phyloP scores from a whole-genome alignment of 2,329 filamentous ascomycete species.

The Aschersonia sp. region DNA sequence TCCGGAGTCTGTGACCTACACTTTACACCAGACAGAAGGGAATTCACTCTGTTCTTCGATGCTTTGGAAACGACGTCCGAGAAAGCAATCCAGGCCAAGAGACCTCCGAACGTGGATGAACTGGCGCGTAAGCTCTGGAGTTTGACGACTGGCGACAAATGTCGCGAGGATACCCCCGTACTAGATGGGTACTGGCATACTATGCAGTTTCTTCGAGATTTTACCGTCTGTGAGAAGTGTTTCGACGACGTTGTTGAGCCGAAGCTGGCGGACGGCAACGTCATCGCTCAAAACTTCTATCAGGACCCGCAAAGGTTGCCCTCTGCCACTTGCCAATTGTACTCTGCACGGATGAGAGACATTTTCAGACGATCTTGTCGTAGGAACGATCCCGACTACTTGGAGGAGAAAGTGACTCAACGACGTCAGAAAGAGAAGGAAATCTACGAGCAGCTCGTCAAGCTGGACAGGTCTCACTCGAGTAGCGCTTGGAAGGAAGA shows the following conservation, averaged over 20 bases:
- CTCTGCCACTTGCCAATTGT: constrained; percentile 58
- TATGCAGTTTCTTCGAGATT: constrained; percentile 58
- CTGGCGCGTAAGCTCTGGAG: constrained; percentile 51
- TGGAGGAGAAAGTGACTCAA: constrained; percentile 43
- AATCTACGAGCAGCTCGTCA: constrained; percentile 38
- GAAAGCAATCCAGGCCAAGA: constrained; percentile 26
- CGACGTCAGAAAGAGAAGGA: constrained; percentile 44
- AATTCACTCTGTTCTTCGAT: constrained; percentile 47
- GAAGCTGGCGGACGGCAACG: constrained; percentile 32
- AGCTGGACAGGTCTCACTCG: constrained; percentile 21
- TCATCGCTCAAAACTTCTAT: constrained; percentile 52
- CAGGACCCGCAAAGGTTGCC: constrained; percentile 40
- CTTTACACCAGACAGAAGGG: constrained; percentile 32
- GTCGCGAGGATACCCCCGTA: constrained; percentile 47
- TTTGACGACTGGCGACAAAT: constrained; percentile 45
- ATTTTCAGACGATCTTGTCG: constrained; percentile 55
- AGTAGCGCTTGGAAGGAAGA: constrained; percentile 23
- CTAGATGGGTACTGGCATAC: constrained; percentile 59
- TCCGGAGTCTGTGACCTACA: constrained; percentile 56
- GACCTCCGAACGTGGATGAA: constrained; percentile 39
- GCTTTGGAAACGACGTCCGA: constrained; percentile 43
- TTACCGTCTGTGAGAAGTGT: constrained; percentile 80
- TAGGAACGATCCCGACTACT: constrained; percentile 49
- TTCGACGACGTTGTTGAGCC: constrained; percentile 70
- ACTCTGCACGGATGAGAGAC: constrained; percentile 63